A percentile compares a stretch with the other conserved stretches of the same genome.
phyloP scores from a whole-genome alignment of 83 land plant genomes.

The Diphasiastrum complanatum region DNA sequence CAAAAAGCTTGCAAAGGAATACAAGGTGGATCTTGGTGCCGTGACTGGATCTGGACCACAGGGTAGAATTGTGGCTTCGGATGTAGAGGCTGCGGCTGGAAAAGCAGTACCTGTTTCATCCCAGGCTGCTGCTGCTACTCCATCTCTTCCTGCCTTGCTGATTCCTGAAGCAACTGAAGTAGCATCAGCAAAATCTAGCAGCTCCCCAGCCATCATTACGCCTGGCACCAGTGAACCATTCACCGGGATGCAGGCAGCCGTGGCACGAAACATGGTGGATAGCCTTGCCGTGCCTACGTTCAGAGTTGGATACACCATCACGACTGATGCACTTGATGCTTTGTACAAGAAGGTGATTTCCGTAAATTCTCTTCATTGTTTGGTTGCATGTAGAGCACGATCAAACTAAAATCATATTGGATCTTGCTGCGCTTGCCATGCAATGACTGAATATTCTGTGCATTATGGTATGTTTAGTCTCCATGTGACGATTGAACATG shows the following conservation, averaged over 20 bases:
- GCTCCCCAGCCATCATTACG: slow-evolving; percentile 24
- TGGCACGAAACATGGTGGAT: slow-evolving; percentile 80
- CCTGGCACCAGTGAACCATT: slow-evolving; percentile 64
- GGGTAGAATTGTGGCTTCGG: slow-evolving; percentile 88
- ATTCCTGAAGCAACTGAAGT: slow-evolving; percentile 17
- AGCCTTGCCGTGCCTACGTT: slow-evolving; percentile 81
- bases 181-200: slow-evolving; percentile 15
- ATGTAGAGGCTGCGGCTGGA: slow-evolving; percentile 69
- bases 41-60: slow-evolving; percentile 72
- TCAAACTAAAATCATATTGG: neutral
- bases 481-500: no score
- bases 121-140: slow-evolving; percentile 12
- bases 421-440: neutral
- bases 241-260: slow-evolving; percentile 83
- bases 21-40: slow-evolving; percentile 55
- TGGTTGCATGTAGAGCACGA: slow-evolving; percentile 1
- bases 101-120: slow-evolving; percentile 13
- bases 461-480: no score
- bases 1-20: slow-evolving; percentile 85
- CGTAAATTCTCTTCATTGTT: slow-evolving; percentile 16
- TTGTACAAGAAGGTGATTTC: slow-evolving; percentile 69
- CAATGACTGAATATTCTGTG: no score
- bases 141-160: slow-evolving; percentile 37
- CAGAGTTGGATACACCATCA: slow-evolving; percentile 88
- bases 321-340: slow-evolving; percentile 76